These are phyloP conservation scores for Nemania sp. DNA, from an alignment of 2,329 filamentous ascomycete genomes.

Conservation along the genomic window DNA sequence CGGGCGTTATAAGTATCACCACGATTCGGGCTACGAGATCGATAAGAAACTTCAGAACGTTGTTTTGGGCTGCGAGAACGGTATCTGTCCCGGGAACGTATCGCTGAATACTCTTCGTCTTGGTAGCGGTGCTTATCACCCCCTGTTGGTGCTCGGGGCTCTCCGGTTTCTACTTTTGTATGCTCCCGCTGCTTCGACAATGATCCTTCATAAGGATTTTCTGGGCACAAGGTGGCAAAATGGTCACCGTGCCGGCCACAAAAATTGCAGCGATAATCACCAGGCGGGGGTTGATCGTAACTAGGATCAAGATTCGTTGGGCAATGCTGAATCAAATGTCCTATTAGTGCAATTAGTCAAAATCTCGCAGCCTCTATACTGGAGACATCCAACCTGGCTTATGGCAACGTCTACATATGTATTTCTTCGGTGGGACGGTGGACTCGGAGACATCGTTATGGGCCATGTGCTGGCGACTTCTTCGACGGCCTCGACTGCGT, in stretches of 20 bases:
- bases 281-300: slow-evolving; percentile 51
- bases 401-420: slow-evolving; percentile 52
- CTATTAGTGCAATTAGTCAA: slow-evolving; percentile 46
- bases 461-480: slow-evolving; percentile 19
- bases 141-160: slow-evolving; percentile 22
- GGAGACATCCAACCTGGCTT: slow-evolving; percentile 46
- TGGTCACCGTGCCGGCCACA: slow-evolving; percentile 54
- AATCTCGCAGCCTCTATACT: neutral
- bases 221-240: slow-evolving; percentile 54
- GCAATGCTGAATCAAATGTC: slow-evolving; percentile 55
- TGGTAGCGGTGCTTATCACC: neutral
- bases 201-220: slow-evolving; percentile 50
- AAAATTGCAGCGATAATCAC: slow-evolving; percentile 52
- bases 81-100: neutral
- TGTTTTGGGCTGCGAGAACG: slow-evolving; percentile 22
- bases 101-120: neutral
- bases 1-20: slow-evolving; percentile 28
- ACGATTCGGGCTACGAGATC: slow-evolving; percentile 29
- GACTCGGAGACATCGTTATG: slow-evolving; percentile 3
- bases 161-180: neutral
- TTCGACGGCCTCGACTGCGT: slow-evolving; percentile 10
- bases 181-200: slow-evolving; percentile 51
- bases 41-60: slow-evolving; percentile 13
- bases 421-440: slow-evolving; percentile 32
- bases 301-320: slow-evolving; percentile 58